These are phyloP conservation scores for Eucalyptus grandis DNA, from an alignment of 345 rosid genomes.

Conservation along the genomic window DNA sequence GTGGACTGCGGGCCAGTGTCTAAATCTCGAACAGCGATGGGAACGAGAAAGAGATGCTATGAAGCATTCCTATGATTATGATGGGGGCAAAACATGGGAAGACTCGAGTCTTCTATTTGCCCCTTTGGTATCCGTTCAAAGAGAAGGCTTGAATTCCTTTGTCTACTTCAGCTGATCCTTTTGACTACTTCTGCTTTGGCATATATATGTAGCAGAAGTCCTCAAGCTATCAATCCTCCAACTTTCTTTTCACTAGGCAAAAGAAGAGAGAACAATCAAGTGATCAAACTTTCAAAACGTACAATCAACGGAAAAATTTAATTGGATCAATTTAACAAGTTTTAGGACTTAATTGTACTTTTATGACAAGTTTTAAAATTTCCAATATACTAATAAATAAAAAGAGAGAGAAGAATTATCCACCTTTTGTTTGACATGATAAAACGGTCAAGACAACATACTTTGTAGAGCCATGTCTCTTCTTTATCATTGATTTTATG, in stretches of 20 bases:
- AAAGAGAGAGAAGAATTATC: background rate
- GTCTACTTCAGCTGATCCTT: background rate
- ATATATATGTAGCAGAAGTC: too few species aligned
- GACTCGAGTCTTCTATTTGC: background rate
- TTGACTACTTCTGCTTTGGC: too few species aligned
- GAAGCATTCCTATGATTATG: background rate
- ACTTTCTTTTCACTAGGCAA: background rate
- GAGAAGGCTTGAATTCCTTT: background rate
- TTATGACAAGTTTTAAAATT: too few species aligned
- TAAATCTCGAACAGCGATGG: background rate
- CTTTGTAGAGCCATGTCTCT: background rate
- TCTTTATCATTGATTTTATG: background rate
- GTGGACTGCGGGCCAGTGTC: background rate
- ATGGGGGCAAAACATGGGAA: background rate
- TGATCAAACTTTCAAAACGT: too few species aligned
- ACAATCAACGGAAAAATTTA: too few species aligned
- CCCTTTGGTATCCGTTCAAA: background rate
- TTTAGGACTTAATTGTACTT: too few species aligned
- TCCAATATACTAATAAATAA: too few species aligned
- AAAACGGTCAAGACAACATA: background rate
- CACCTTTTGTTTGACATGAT: background rate
- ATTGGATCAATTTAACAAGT: too few species aligned
- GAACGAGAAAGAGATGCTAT: background rate
- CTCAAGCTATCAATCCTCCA: too few species aligned
- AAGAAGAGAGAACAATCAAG: background rate